A percentile compares a stretch with the other conserved stretches of the same genome.
These are phyloP conservation scores for Mortierella sp. DNA, from an alignment of 371 early-diverging fungal species.

Conservation along the genomic window DNA sequence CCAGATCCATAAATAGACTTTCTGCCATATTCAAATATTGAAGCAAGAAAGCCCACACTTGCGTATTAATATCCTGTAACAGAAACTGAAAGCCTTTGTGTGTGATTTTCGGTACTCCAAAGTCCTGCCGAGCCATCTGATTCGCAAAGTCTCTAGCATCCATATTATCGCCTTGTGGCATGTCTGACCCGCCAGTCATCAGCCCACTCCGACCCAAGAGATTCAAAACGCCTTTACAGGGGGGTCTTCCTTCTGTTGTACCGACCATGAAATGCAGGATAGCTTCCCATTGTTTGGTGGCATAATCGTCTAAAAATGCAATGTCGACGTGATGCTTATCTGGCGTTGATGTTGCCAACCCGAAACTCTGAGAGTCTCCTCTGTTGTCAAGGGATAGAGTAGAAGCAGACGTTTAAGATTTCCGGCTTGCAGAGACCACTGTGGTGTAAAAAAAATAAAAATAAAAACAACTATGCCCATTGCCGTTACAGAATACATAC, in stretches of 20 bases:
- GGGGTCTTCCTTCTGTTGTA: constrained; percentile 75
- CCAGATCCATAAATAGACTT: constrained; percentile 89
- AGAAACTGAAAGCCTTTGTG: constrained; percentile 97
- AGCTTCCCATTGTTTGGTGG: constrained; percentile 91
- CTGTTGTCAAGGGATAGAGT: constrained; percentile 46
- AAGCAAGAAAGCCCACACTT: constrained; percentile 95
- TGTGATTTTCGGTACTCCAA: constrained; percentile 77
- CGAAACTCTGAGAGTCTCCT: constrained; percentile 87
- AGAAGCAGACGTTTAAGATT: too few species aligned
- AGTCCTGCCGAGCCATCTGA: constrained; percentile 49
- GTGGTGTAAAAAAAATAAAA: neutral
- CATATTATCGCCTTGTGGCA: constrained; percentile 32
- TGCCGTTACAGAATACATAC: constrained; percentile 55
- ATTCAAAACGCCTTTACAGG: constrained; percentile 82
- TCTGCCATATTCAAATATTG: constrained; percentile 94
- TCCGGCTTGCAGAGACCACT: too few species aligned
- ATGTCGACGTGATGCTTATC: constrained; percentile 80
- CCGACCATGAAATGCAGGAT: constrained; percentile 97
- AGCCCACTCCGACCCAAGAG: constrained; percentile 82
- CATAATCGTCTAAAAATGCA: constrained; percentile 82
- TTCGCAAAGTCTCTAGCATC: constrained; percentile 47
- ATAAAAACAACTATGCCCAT: neutral
- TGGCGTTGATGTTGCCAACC: constrained; percentile 73
- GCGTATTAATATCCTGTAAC: constrained; percentile 92
- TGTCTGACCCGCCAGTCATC: constrained; percentile 73